phyloP scores from a whole-genome alignment of 1,284 basidiomycete species.

The Tetrapyrgos nigripes region DNA sequence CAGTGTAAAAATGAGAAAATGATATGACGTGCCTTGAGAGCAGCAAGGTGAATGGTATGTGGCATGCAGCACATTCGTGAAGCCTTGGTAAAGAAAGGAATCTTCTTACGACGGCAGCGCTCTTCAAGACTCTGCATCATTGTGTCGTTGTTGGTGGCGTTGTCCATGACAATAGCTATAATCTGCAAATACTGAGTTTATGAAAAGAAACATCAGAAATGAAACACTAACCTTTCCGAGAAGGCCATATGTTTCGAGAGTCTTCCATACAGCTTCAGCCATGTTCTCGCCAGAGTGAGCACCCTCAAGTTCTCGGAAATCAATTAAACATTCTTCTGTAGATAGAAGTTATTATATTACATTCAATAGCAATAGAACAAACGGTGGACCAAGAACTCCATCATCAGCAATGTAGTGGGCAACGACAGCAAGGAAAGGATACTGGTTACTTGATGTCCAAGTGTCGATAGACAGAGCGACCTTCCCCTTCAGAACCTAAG shows the following conservation, averaged over 20 bases:
- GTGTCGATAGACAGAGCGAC: neutral
- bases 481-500: neutral
- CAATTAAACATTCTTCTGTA: conserved; percentile 17
- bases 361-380: too few species aligned
- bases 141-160: conserved; percentile 11
- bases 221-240: conserved; percentile 21
- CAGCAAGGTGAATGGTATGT: too few species aligned
- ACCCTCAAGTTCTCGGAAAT: conserved; percentile 37
- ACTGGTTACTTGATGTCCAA: conserved; percentile 3
- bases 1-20: neutral
- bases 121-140: neutral
- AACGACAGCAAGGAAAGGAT: conserved; percentile 2
- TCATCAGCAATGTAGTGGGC: neutral
- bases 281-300: conserved; percentile 40
- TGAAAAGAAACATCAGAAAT: neutral
- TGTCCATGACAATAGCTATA: conserved; percentile 6
- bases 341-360: too few species aligned
- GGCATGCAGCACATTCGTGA: neutral
- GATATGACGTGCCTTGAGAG: conserved; percentile 29
- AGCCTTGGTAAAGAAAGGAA: neutral
- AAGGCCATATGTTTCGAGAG: conserved; percentile 28
- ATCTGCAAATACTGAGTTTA: neutral
- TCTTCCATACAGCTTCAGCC: conserved; percentile 36
- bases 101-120: neutral
- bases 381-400: neutral